Evolutionary conservation across 345 rosid species (phyloP).

Genomic region (Erodium maritimum): DNA sequence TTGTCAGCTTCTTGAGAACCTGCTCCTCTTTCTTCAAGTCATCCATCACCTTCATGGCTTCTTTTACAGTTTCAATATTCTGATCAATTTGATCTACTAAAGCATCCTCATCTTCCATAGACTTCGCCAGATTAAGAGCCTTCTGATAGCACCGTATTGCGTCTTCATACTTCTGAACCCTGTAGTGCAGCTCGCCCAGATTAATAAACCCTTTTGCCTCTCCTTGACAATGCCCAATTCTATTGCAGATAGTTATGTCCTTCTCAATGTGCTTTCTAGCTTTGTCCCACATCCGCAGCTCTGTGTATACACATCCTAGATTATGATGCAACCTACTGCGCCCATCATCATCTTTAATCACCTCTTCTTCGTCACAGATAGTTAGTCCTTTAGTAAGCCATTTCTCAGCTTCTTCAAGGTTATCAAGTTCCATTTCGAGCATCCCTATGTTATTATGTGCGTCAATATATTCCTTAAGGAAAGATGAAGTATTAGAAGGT

Average conservation of each 20-base stretch:
- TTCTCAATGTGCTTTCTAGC: conserved; percentile 63
- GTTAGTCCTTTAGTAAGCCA: conserved; percentile 50
- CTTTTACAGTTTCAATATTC: conserved; percentile 50
- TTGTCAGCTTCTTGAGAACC: conserved; percentile 62
- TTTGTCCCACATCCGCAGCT: conserved; percentile 62
- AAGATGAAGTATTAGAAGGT: conserved; percentile 39
- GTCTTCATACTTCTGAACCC: conserved; percentile 60
- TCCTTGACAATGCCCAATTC: conserved; percentile 62
- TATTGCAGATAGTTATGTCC: conserved; percentile 69
- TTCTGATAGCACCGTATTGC: conserved; percentile 66
- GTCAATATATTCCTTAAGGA: conserved; percentile 73
- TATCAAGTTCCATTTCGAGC: conserved; percentile 86
- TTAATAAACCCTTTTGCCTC: conserved; percentile 95
- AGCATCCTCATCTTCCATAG: conserved; percentile 87
- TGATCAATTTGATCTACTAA: conserved; percentile 46
- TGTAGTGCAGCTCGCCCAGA: conserved; percentile 79
- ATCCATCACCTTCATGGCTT: conserved; percentile 58
- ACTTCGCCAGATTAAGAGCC: conserved; percentile 65
- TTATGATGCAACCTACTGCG: conserved; percentile 90
- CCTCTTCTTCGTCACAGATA: conserved; percentile 91
- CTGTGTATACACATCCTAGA: conserved; percentile 66
- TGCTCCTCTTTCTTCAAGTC: conserved; percentile 71
- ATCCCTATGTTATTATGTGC: conserved; percentile 89
- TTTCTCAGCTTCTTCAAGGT: conserved; percentile 48
- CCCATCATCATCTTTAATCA: conserved; percentile 49